Percentiles rank a stretch among this genome's conserved stretches.
phyloP scores from a whole-genome alignment of 2,329 filamentous ascomycete genomes.

The Penicillium sp. region DNA sequence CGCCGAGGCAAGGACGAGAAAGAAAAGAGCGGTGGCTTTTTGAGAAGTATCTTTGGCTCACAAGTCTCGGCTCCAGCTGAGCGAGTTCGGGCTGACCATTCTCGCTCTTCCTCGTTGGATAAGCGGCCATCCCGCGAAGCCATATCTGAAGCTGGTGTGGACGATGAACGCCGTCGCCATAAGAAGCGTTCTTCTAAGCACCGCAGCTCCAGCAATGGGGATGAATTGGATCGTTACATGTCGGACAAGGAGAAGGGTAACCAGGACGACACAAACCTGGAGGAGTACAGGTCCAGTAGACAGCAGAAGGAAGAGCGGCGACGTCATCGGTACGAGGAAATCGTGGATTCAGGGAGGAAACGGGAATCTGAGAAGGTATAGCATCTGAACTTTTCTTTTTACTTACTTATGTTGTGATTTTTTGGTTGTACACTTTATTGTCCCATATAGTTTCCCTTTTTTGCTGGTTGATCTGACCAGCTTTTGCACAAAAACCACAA shows the following conservation, averaged over 20 bases:
- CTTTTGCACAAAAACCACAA: constrained; percentile 22
- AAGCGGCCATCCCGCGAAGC: constrained; percentile 33
- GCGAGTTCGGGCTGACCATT: constrained; percentile 7
- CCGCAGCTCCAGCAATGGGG: constrained; percentile 44
- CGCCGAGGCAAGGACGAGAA: constrained; percentile 35
- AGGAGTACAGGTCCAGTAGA: constrained; percentile 35
- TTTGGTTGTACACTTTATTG: constrained; percentile 32
- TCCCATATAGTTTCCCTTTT: constrained; percentile 31
- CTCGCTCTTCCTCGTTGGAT: constrained; percentile 29
- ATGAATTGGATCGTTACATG: constrained; percentile 46
- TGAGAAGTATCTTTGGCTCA: constrained; percentile 42
- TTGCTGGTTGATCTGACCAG: constrained; percentile 16
- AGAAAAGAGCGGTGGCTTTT: constrained; percentile 34
- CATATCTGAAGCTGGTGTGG: constrained; percentile 39
- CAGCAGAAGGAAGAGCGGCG: constrained; percentile 39
- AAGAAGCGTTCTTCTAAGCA: constrained; percentile 47
- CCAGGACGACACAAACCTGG: constrained; percentile 39
- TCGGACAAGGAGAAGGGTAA: constrained; percentile 47
- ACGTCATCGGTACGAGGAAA: constrained; percentile 40
- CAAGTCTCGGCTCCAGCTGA: constrained; percentile 35
- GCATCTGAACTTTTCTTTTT: constrained; percentile 33
- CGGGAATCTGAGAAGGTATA: constrained; percentile 43
- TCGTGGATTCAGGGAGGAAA: constrained; percentile 34
- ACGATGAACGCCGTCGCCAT: constrained; percentile 45
- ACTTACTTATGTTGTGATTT: constrained; percentile 23